These are phyloP conservation scores for Syzygium aqueum DNA, from an alignment of 345 rosid species.

Conservation along the genomic window DNA sequence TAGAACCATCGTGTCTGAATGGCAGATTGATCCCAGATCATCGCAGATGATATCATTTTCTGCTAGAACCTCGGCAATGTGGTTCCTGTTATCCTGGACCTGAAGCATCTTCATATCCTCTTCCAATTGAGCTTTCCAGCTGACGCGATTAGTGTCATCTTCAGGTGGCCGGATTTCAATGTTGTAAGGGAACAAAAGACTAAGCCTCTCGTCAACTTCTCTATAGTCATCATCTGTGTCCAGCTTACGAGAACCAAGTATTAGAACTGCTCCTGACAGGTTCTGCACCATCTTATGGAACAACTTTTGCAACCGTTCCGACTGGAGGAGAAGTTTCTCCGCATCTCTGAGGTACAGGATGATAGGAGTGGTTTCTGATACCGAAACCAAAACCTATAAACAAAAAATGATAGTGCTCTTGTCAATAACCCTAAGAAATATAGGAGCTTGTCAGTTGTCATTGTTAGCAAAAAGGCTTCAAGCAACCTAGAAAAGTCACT, in stretches of 20 bases:
- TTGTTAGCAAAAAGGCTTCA: not conserved
- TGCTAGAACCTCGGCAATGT: conserved; percentile 86
- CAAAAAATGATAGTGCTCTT: not conserved
- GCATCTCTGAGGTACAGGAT: conserved; percentile 77
- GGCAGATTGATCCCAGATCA: conserved; percentile 74
- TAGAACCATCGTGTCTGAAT: conserved; percentile 60
- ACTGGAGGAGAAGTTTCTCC: conserved; percentile 74
- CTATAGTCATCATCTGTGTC: conserved; percentile 51
- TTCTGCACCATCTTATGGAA: conserved; percentile 57
- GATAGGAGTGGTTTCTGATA: conserved; percentile 48
- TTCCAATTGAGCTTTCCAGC: conserved; percentile 80
- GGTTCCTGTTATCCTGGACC: conserved; percentile 83
- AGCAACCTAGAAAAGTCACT: not conserved
- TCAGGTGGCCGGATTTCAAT: conserved; percentile 71
- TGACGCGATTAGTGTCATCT: conserved; percentile 59
- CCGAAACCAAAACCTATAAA: conserved; percentile 59
- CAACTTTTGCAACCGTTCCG: conserved; percentile 55
- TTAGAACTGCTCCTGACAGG: conserved; percentile 63
- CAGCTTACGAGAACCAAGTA: conserved; percentile 74
- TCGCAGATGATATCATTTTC: conserved; percentile 89
- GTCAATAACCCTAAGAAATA: not conserved
- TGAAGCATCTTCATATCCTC: conserved; percentile 81
- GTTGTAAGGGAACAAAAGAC: conserved; percentile 62
- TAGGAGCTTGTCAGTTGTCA: not conserved
- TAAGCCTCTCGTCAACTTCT: conserved; percentile 47